Percentiles rank a stretch among this genome's conserved stretches.
Evolutionary conservation across 2,329 filamentous ascomycete species (phyloP).

Genomic region (Venturia asperata): DNA sequence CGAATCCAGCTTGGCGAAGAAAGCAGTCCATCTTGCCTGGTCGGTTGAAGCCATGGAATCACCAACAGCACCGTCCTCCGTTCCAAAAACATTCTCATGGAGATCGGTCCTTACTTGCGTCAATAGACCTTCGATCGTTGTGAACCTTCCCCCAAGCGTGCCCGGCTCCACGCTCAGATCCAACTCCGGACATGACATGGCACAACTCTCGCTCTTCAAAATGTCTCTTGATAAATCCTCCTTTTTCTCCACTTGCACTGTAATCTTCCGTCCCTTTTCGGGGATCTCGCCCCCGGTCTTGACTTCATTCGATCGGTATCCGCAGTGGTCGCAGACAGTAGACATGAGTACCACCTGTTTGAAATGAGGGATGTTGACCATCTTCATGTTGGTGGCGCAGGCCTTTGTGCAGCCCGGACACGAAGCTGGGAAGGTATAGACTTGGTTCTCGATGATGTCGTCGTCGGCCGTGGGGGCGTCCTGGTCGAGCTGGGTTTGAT

Average conservation of each 20-base stretch:
- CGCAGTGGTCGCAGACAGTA: constrained; percentile 84
- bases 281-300: constrained; percentile 95
- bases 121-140: constrained; percentile 87
- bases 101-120: constrained; percentile 90
- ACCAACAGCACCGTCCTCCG: constrained; percentile 52
- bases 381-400: constrained; percentile 94
- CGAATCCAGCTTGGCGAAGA: constrained; percentile 68
- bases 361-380: constrained; percentile 96
- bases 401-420: constrained; percentile 85
- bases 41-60: constrained; percentile 67
- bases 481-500: constrained; percentile 28
- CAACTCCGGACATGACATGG: constrained; percentile 78
- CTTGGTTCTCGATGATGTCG: constrained; percentile 85
- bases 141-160: constrained; percentile 92
- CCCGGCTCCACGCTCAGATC: constrained; percentile 83
- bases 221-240: constrained; percentile 86
- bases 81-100: constrained; percentile 78
- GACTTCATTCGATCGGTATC: constrained; percentile 92
- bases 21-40: constrained; percentile 66
- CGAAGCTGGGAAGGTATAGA: constrained; percentile 85
- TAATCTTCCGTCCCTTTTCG: constrained; percentile 76
- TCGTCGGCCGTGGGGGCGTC: constrained; percentile 38
- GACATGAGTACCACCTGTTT: constrained; percentile 96
- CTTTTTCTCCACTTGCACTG: constrained; percentile 58
- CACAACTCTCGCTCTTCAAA: constrained; percentile 90